Conservation (phyloP, 805 yeast species). For the Nakazawaea ernobii region DNA sequence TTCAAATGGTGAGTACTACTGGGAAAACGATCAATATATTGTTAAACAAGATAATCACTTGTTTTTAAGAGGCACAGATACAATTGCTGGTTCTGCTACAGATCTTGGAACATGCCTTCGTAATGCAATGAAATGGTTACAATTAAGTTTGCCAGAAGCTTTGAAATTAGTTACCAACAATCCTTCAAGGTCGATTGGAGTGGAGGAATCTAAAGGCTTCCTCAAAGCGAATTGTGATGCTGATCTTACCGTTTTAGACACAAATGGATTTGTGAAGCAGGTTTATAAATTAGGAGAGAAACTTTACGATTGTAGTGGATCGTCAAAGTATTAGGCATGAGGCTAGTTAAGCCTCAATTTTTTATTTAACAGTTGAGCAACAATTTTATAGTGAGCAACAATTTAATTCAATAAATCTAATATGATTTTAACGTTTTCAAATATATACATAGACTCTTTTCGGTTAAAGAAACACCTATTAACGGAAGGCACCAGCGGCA, state of each 20-base stretch:
- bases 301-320: conserved; percentile 14
- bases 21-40: conserved; percentile 39
- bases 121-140: conserved; percentile 46
- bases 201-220: conserved; percentile 41
- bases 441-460: not conserved
- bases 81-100: conserved; percentile 61
- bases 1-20: conserved; percentile 49
- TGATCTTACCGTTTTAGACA: conserved; percentile 43
- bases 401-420: not conserved
- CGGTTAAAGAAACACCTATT: not conserved
- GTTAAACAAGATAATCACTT: conserved; percentile 42
- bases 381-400: not conserved
- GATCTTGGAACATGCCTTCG: conserved; percentile 44
- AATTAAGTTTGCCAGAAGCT: conserved; percentile 43
- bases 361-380: too few relatives aligned
- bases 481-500: conserved; percentile 21
- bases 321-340: not conserved
- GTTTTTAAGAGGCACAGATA: conserved; percentile 45
- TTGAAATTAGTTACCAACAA: conserved; percentile 49
- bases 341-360: not conserved
- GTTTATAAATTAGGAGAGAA: conserved; percentile 47
- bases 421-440: not conserved
- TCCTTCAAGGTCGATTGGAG: conserved; percentile 44
- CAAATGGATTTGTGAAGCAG: conserved; percentile 35
- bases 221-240: conserved; percentile 51